Conservation (phyloP, 2,329 filamentous ascomycete species). For the Talaromyces amestolkiae region DNA sequence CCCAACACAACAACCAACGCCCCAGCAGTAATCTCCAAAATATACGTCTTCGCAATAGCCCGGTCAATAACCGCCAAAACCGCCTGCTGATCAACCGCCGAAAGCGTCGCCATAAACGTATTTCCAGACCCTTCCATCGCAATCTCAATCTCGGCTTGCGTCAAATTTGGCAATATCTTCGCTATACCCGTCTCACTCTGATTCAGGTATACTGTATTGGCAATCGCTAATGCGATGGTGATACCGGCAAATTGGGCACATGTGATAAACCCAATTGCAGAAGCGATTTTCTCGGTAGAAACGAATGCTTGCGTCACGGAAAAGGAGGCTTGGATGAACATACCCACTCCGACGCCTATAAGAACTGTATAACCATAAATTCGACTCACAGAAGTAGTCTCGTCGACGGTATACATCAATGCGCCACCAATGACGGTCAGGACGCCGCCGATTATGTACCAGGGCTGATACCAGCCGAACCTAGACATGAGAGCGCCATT, state of each 20-base stretch:
- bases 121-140: not conserved
- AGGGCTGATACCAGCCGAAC: constrained; percentile 25
- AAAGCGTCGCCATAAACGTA: not conserved
- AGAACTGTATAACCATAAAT: constrained; percentile 30
- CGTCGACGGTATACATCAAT: constrained; percentile 23
- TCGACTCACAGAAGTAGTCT: constrained; percentile 19
- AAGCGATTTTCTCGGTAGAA: not conserved
- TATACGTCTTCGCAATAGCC: not conserved
- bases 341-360: constrained; percentile 24
- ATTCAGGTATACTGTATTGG: not conserved
- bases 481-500: constrained; percentile 25
- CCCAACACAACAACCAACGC: not conserved
- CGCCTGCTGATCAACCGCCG: not conserved
- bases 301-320: constrained; percentile 16
- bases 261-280: not conserved
- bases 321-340: constrained; percentile 24
- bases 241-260: constrained; percentile 1
- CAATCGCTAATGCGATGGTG: constrained; percentile 7
- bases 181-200: not conserved
- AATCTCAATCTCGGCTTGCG: not conserved
- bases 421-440: constrained; percentile 26
- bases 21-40: not conserved
- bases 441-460: constrained; percentile 28
- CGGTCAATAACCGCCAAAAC: not conserved
- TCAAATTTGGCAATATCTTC: not conserved